Evolutionary conservation across 768 basidiomycete genomes (phyloP).

Genomic region (Paxillus rubicundulus): DNA sequence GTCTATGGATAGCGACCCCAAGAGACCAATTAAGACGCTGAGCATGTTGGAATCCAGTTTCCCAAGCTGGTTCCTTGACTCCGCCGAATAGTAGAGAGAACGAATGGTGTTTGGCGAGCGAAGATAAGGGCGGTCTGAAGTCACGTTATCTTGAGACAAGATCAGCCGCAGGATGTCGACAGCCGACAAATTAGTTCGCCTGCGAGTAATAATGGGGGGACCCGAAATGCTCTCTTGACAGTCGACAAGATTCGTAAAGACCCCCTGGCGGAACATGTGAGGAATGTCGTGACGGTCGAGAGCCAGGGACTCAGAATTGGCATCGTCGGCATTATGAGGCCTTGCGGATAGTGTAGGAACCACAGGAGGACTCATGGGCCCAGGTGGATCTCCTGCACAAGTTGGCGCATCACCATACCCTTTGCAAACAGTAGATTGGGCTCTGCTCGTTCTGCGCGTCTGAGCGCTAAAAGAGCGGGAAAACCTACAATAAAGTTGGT

Average conservation of each 20-base stretch:
- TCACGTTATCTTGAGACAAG: conserved; percentile 13
- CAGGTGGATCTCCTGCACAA: background rate
- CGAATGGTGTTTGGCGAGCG: conserved; percentile 34
- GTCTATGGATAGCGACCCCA: conserved; percentile 48
- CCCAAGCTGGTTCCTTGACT: conserved; percentile 33
- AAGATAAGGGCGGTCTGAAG: conserved; percentile 9
- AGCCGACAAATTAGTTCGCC: conserved; percentile 1
- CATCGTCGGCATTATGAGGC: background rate
- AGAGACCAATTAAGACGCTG: conserved; percentile 43
- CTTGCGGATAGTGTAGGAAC: background rate
- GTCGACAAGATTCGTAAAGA: background rate
- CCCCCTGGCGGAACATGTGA: background rate
- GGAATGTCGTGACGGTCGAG: background rate
- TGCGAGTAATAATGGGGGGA: background rate
- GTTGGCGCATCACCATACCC: background rate
- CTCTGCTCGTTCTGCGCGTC: conserved; percentile 1
- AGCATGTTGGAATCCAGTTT: conserved; percentile 37
- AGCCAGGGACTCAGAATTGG: background rate
- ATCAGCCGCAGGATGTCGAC: conserved; percentile 13
- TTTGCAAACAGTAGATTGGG: background rate
- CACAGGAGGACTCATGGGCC: background rate
- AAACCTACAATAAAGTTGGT: conserved; percentile 6
- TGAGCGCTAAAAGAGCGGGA: background rate
- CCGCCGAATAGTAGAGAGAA: conserved; percentile 38
- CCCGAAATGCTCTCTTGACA: background rate